phyloP scores from a whole-genome alignment of 2,329 filamentous ascomycete genomes.

The Fusarium tricinctum region DNA sequence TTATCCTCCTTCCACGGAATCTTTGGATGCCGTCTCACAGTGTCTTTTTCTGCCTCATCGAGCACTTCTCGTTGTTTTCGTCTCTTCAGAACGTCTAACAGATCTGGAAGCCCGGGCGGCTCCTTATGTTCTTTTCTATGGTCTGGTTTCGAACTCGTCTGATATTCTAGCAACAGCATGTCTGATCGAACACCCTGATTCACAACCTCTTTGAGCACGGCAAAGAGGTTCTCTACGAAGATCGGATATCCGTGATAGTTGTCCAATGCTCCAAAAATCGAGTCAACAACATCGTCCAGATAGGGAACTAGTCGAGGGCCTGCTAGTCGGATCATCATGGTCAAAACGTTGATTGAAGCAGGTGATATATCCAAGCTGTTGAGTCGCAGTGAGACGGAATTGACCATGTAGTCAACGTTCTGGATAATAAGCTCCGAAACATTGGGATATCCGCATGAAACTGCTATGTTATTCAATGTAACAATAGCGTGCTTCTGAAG shows the following conservation, averaged over 20 bases:
- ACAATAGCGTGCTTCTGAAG: constrained; percentile 86
- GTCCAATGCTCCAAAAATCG: constrained; percentile 93
- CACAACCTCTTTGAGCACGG: constrained; percentile 84
- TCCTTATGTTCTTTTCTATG: constrained; percentile 59
- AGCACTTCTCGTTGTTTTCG: constrained; percentile 53
- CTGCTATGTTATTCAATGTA: constrained; percentile 84
- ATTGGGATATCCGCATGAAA: constrained; percentile 78
- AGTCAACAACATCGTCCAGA: constrained; percentile 90
- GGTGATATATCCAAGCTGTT: constrained; percentile 94
- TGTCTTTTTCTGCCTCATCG: constrained; percentile 53
- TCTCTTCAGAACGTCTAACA: constrained; percentile 73
- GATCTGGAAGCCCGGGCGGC: constrained; percentile 58
- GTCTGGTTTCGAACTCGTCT: constrained; percentile 53
- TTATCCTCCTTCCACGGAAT: constrained; percentile 57
- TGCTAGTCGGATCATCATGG: constrained; percentile 93
- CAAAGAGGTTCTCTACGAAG: constrained; percentile 88
- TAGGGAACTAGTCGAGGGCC: constrained; percentile 87
- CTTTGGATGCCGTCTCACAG: constrained; percentile 52
- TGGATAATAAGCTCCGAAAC: constrained; percentile 86
- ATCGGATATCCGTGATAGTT: constrained; percentile 93
- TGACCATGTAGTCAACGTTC: constrained; percentile 97
- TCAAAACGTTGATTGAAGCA: constrained; percentile 88
- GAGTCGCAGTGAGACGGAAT: constrained; percentile 88
- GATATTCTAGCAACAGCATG: constrained; percentile 62
- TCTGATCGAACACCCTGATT: constrained; percentile 79